Percentiles rank a stretch among this genome's conserved stretches.
Evolutionary conservation across 108 stramenopile genomes (phyloP).

Genomic region (Pseudonitzschia pungens): DNA sequence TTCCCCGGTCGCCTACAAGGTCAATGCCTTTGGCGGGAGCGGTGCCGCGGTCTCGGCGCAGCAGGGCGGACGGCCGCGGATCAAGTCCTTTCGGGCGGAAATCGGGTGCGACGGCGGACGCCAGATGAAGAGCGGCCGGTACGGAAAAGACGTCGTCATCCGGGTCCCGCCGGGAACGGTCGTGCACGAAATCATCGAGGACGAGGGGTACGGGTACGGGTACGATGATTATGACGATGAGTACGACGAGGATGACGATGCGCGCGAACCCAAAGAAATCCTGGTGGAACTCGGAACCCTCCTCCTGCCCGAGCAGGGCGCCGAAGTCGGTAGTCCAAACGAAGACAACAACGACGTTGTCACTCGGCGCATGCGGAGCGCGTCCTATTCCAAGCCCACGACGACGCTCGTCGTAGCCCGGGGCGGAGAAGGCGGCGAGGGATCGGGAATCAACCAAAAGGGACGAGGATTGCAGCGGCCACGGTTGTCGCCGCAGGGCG

Average conservation of each 20-base stretch:
- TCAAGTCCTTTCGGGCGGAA: conserved; percentile 71
- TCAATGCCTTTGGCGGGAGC: conserved; percentile 82
- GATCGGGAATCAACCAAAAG: conserved; percentile 60
- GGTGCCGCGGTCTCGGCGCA: conserved; percentile 50
- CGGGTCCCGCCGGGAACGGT: conserved; percentile 94
- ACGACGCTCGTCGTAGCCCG: conserved; percentile 51
- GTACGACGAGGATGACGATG: conserved; percentile 14
- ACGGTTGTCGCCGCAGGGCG: conserved; percentile 59
- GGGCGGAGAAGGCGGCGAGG: conserved; percentile 81
- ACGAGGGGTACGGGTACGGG: conserved; percentile 21
- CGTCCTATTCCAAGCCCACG: conserved; percentile 3
- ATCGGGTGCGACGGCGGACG: conserved; percentile 85
- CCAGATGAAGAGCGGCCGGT: conserved; percentile 65
- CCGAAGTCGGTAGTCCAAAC: background rate
- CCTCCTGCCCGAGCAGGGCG: conserved; percentile 27
- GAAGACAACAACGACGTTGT: background rate
- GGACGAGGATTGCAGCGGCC: conserved; percentile 74
- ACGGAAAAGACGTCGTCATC: conserved; percentile 73
- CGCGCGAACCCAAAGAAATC: conserved; percentile 2
- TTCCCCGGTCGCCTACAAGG: conserved; percentile 64
- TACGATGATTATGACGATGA: background rate
- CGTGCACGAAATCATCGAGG: conserved; percentile 74
- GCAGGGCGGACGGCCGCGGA: conserved; percentile 12
- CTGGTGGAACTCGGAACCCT: conserved; percentile 44
- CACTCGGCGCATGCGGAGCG: conserved; percentile 9